Percentiles rank a stretch among this genome's conserved stretches.
These are phyloP conservation scores for Ophiostoma piceae DNA, from an alignment of 2,329 filamentous ascomycete genomes.

Conservation along the genomic window DNA sequence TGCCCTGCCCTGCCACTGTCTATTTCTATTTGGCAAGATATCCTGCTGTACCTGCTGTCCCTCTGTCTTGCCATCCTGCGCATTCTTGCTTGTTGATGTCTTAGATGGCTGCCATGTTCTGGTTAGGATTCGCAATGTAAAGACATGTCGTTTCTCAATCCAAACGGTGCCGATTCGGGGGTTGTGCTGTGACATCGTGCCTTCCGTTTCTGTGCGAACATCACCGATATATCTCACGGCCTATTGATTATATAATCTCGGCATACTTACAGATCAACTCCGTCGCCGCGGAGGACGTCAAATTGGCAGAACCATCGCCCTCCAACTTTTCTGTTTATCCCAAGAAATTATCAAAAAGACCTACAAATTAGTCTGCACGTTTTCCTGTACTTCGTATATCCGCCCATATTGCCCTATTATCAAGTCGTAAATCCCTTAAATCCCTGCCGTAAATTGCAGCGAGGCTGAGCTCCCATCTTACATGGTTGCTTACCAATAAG, in stretches of 20 bases:
- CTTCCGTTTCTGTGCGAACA: neutral
- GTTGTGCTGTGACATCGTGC: neutral
- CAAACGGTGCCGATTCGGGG: neutral
- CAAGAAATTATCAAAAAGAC: neutral
- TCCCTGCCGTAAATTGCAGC: neutral
- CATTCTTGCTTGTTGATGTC: neutral
- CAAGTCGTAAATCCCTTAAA: neutral
- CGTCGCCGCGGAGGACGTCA: neutral
- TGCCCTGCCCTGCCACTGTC: neutral
- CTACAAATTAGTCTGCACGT: neutral
- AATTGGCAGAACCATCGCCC: neutral
- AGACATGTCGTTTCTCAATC: neutral
- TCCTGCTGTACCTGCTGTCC: neutral
- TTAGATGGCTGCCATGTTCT: neutral
- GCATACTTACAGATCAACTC: neutral
- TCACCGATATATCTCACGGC: neutral
- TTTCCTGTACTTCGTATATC: neutral
- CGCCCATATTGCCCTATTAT: neutral
- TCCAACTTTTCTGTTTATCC: neutral
- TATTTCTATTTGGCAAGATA: neutral
- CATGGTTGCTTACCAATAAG: neutral
- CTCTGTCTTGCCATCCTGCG: neutral
- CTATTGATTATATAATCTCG: neutral
- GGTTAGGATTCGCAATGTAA: neutral
- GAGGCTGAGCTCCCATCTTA: slow-evolving; percentile 3